These are phyloP conservation scores for Wickerhamomyces sydowiorum DNA, from an alignment of 805 yeast genomes.

Conservation along the genomic window DNA sequence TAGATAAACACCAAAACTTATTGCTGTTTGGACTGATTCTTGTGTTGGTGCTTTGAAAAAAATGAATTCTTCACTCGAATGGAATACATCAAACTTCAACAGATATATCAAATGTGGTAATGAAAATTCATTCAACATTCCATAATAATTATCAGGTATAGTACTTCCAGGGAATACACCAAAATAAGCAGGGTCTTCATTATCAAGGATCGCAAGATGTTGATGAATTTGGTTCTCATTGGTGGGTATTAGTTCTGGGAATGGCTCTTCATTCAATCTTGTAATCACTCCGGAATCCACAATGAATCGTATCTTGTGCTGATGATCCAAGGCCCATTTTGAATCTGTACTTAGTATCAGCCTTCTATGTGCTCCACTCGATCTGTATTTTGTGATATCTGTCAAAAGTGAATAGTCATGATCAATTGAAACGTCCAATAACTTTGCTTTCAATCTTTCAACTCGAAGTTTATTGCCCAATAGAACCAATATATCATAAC, in stretches of 20 bases:
- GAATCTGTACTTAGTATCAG: background rate
- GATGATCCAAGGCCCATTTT: background rate
- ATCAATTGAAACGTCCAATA: background rate
- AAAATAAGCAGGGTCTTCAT: background rate
- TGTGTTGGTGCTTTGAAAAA: constrained; percentile 2
- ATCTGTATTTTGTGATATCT: background rate
- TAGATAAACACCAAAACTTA: constrained; percentile 1
- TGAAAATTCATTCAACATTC: background rate
- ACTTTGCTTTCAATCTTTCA: background rate
- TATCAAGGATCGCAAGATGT: background rate
- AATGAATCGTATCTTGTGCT: background rate
- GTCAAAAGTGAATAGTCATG: background rate
- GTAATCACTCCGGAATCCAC: background rate
- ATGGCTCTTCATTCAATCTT: background rate
- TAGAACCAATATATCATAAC: background rate
- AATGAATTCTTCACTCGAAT: background rate
- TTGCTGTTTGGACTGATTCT: background rate
- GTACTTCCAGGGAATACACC: background rate
- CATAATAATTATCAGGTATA: background rate
- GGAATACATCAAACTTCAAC: background rate
- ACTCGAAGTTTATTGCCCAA: background rate
- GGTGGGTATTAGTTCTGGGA: background rate
- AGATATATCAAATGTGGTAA: constrained; percentile 1
- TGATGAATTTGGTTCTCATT: background rate
- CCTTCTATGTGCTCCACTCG: background rate